Conservation (phyloP, 441 rosid species). For the Pelargonium australe region DNA sequence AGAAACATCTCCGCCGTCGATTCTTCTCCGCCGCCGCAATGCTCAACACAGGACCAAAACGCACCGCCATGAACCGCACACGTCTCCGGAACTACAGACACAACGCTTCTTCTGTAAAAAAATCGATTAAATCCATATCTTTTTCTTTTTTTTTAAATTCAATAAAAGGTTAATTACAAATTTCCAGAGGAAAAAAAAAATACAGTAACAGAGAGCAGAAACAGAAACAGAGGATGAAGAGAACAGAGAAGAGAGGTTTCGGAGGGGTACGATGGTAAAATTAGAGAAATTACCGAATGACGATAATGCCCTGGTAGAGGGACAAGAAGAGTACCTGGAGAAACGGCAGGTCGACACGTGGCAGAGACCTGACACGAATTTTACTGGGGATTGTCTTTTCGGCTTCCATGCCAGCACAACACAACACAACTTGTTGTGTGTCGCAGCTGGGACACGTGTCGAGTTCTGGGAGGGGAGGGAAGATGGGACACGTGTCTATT, state of each 20-base stretch:
- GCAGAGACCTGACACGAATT: not conserved
- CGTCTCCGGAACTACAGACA: too few relatives aligned
- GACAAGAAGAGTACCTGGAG: not conserved
- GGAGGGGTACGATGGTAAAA: not conserved
- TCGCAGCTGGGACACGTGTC: not conserved
- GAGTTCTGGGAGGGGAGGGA: not conserved
- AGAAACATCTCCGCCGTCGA: not conserved
- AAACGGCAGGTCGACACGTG: not conserved
- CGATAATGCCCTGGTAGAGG: not conserved
- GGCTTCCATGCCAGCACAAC: not conserved
- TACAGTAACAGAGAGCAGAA: not conserved
- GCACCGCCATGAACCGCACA: not conserved
- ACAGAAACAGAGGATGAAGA: not conserved
- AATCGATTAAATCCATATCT: not conserved
- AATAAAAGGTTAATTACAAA: not conserved
- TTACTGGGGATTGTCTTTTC: constrained; percentile 6
- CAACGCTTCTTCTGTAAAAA: too few relatives aligned
- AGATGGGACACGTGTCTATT: not conserved
- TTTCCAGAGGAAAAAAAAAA: not conserved
- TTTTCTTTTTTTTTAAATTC: not conserved
- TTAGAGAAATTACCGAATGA: not conserved
- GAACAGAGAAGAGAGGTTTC: not conserved
- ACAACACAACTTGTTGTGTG: not conserved
- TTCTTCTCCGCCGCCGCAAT: not conserved
- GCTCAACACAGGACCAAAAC: not conserved